Conservation (phyloP, 192 early-diverging fungal species). For the Coemansia sp. region DNA sequence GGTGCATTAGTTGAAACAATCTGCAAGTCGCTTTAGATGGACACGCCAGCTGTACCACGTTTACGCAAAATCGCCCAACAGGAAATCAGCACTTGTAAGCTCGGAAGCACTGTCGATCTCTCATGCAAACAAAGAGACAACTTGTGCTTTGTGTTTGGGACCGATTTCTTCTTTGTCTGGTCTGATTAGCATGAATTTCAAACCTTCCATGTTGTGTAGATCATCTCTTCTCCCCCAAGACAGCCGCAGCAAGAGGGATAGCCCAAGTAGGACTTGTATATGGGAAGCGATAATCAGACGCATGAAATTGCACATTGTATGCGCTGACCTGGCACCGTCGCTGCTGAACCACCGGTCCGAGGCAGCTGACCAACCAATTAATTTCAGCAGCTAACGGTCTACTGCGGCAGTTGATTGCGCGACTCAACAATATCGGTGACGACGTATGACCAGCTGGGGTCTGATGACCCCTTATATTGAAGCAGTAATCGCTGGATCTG, state of each 20-base stretch:
- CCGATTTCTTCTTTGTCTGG: background rate
- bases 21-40: background rate
- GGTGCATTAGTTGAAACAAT: background rate
- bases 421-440: background rate
- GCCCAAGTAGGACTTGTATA: background rate
- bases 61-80: background rate
- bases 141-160: background rate
- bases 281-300: background rate
- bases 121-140: background rate
- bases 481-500: background rate
- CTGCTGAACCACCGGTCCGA: background rate
- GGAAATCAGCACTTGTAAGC: background rate
- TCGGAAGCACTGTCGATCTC: background rate
- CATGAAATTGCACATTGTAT: background rate
- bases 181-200: background rate
- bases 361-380: constrained; percentile 8
- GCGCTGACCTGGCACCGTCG: background rate
- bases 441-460: background rate
- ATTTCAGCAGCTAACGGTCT: background rate
- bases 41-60: background rate
- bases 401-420: constrained; percentile 7
- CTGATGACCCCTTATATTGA: background rate
- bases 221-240: background rate
- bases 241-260: background rate
- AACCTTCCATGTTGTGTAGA: background rate